phyloP scores from a whole-genome alignment of 768 basidiomycete genomes.

The Cyclocybe aegerita region DNA sequence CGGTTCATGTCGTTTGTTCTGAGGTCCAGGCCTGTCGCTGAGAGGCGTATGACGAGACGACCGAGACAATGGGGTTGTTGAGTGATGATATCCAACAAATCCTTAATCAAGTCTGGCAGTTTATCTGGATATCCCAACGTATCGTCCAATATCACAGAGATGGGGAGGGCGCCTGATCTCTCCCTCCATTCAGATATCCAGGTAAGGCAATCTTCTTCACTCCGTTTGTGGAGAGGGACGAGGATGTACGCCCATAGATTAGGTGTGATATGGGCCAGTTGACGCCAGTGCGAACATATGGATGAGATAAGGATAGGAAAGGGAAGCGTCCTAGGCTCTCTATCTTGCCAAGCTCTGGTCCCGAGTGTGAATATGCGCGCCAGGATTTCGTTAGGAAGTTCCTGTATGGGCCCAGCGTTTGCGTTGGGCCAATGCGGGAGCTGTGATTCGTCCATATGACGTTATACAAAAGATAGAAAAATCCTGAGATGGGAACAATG shows the following conservation, averaged over 20 bases:
- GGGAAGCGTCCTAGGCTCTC: slow-evolving; percentile 5
- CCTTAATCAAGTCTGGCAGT: not conserved
- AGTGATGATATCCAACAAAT: not conserved
- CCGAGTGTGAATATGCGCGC: slow-evolving; percentile 11
- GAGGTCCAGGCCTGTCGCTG: not conserved
- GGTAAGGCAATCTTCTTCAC: not conserved
- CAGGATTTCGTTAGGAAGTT: slow-evolving; percentile 7
- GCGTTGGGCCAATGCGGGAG: too few relatives aligned
- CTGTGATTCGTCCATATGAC: too few relatives aligned
- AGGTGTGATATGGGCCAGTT: slow-evolving; percentile 11
- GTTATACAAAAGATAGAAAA: too few relatives aligned
- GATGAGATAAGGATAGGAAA: slow-evolving; percentile 15
- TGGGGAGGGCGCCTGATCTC: slow-evolving; percentile 10
- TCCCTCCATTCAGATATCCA: slow-evolving; percentile 17
- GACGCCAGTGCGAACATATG: slow-evolving; percentile 14
- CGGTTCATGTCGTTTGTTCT: not conserved
- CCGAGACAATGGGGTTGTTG: not conserved
- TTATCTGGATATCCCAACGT: not conserved
- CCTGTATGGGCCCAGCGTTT: too few relatives aligned
- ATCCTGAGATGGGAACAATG: too few relatives aligned
- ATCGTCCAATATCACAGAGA: slow-evolving; percentile 18
- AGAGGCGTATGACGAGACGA: not conserved
- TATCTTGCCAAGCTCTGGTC: slow-evolving; percentile 7
- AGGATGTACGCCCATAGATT: slow-evolving; percentile 17
- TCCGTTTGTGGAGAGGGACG: slow-evolving; percentile 12